Conservation (phyloP, 2,329 filamentous ascomycete genomes). For the Diaporthe helianthi region DNA sequence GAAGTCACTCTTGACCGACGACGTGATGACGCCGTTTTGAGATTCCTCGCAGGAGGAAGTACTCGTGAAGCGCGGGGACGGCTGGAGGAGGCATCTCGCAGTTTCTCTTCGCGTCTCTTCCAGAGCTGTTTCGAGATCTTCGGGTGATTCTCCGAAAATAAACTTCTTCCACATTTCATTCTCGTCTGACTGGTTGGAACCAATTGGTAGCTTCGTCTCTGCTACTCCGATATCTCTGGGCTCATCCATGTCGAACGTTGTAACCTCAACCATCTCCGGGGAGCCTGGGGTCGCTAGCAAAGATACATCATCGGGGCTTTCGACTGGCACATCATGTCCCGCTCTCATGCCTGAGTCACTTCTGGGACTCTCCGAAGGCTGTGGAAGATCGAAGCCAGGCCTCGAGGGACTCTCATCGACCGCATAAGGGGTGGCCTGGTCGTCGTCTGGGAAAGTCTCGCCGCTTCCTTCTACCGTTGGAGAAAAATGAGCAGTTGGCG, state of each 20-base stretch:
- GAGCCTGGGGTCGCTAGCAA: slow-evolving; percentile 2
- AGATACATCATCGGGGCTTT: slow-evolving; percentile 19
- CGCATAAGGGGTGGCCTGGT: not conserved
- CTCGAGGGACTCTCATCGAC: not conserved
- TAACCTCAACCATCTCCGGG: not conserved
- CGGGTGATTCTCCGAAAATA: slow-evolving; percentile 37
- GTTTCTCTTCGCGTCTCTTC: slow-evolving; percentile 38
- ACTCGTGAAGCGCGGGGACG: slow-evolving; percentile 30
- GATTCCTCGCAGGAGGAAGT: slow-evolving; percentile 24
- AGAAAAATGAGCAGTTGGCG: not conserved
- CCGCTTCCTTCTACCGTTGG: not conserved
- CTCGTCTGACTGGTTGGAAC: slow-evolving; percentile 27
- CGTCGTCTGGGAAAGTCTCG: not conserved
- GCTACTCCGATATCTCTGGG: not conserved
- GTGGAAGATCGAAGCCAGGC: no score
- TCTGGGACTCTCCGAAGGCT: no score
- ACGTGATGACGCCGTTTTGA: slow-evolving; percentile 23
- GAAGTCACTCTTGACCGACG: not conserved
- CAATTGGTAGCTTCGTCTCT: not conserved
- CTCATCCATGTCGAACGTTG: not conserved
- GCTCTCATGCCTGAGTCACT: no score
- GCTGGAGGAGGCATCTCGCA: slow-evolving; percentile 33
- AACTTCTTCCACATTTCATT: slow-evolving; percentile 40
- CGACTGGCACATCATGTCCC: no score
- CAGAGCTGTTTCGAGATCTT: slow-evolving; percentile 33